Evolutionary conservation across 495 filamentous ascomycete species (phyloP), one percentile per base, ranked within the genome.

Genomic region (Podospora pseudocomata): DNA sequence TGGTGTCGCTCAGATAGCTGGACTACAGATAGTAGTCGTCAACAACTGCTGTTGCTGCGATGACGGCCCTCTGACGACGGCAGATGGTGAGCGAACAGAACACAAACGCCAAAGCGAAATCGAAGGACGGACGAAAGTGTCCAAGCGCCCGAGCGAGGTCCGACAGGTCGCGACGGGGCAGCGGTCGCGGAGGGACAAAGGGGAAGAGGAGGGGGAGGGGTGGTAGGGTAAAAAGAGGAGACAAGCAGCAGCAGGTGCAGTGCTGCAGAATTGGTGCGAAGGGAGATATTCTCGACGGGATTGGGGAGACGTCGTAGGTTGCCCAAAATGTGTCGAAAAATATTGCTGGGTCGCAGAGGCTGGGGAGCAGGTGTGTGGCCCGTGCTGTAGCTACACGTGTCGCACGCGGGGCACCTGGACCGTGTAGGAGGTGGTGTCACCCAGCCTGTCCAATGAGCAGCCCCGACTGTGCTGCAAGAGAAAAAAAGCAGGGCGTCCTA

Each of bases 1-100:
- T 49, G 39, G 39, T 11, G 39, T 49, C 39, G 39, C 39, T 49
- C 39, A 13, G 39, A 16, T 49, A 49, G 39, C 15, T 49, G 39
- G 39, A 11, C 15, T 49, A 16, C 39, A 5, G 30, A 11, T 11
- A 23, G 23, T 23, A 23, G 23, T 49, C 39, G 39, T 49, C 9
- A 49, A 49, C 39, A 49, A 16, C 39, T 16, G 39, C 9, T 49
- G 5, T 49, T 13, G 39, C 39, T 49, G 32, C 30, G 55, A 67
- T 70, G 68, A 67, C 65, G 65, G 65, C 11, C 26, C 27, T 30
- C 30, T 69, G 68, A 69, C 64, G 39, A 39, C 16, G 27, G 53
- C 23, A 49, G 27, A 18, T 13, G 59, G 9, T 18, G 59, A 61
- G 15, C 23, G 26, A 30, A 18, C 13, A 23, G 23, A 23, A 20